Base-by-base conservation (phyloP, 345 rosid genomes). In the Turnera subulata region DNA sequence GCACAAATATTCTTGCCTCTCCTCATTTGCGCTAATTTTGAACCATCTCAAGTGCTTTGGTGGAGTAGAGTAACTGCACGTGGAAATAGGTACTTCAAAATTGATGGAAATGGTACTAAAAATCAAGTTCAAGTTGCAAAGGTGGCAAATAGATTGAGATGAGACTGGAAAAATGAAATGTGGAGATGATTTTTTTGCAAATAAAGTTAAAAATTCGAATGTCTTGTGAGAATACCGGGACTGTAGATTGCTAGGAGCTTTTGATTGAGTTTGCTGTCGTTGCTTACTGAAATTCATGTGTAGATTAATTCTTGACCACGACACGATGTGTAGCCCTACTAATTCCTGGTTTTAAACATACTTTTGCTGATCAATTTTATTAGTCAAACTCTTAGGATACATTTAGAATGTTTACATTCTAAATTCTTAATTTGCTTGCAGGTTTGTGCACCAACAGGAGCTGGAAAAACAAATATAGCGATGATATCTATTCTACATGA, bases 391-490 rank as follows among this genome's bases (percentile, higher is more conserved):
- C n/a, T 29, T 29, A 29, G 24, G 40, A 50, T 29, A 10, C n/a
- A 23, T 45, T 59, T 53, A 50, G 60, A 17, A 37, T 46, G 54
- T 8, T 29, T 3, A 29, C 35, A 29, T 29, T 46, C 40, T 44
- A 29, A 25, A 55, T 4, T 17, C 20, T 65, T 57, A 58, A 67
- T 78, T 55, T 61, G 55, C 49, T 62, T 77, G 68, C 77, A 92
- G 98, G 98, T 92, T 64, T 92, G 98, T 79, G 98, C 98, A 56
- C 98, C 98, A n/a, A 92, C 98, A 42, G 98, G 98, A 65, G 98
- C 98, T 60, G 98, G 98, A 14, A 92, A 92, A 78, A 89, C 98
- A 70, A 92, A 92, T 72, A 92, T 92, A 67, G 96, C 98, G 37
- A 86, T 92, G 98, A 80, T 92, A 49, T 84, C 98, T 55, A 76